Percentiles rank a stretch among this genome's conserved stretches.
phyloP scores from a whole-genome alignment of 2,329 filamentous ascomycete species.

The Colletotrichum navitas region DNA sequence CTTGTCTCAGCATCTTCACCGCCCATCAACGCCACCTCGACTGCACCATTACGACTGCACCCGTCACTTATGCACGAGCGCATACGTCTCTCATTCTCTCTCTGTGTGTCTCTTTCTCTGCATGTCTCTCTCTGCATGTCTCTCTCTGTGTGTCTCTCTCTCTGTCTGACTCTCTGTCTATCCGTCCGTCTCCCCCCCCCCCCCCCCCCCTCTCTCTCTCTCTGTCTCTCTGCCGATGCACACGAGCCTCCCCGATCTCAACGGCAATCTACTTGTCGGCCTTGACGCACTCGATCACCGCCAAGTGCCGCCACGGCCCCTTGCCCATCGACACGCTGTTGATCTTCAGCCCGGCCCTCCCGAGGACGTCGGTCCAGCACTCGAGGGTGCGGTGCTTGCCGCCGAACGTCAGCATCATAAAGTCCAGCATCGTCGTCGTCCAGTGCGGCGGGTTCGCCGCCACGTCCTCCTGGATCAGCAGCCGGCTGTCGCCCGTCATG shows the following conservation, averaged over 20 bases:
- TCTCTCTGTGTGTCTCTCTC: background rate
- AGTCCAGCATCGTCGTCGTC: slow-evolving; percentile 47
- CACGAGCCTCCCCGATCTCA: background rate
- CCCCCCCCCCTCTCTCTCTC: background rate
- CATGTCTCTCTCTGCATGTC: background rate
- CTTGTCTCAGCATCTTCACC: background rate
- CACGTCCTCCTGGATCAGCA: slow-evolving; percentile 52
- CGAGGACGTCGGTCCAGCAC: slow-evolving; percentile 46
- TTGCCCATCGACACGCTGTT: slow-evolving; percentile 42
- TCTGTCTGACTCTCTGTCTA: background rate
- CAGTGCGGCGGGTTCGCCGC: slow-evolving; percentile 46
- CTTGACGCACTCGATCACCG: slow-evolving; percentile 44
- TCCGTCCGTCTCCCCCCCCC: no score
- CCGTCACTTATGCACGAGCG: background rate
- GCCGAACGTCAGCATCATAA: slow-evolving; percentile 50
- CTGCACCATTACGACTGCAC: background rate
- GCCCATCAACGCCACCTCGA: background rate
- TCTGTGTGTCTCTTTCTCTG: background rate
- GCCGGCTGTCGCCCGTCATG: slow-evolving; percentile 50
- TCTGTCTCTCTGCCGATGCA: background rate
- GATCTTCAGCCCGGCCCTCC: slow-evolving; percentile 48
- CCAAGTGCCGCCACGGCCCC: slow-evolving; percentile 40
- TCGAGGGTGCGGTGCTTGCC: slow-evolving; percentile 51
- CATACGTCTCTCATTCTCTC: no score
- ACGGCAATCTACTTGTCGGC: background rate